Base-by-base conservation (phyloP, 345 rosid genomes). In the Rhodamnia rubescens region DNA sequence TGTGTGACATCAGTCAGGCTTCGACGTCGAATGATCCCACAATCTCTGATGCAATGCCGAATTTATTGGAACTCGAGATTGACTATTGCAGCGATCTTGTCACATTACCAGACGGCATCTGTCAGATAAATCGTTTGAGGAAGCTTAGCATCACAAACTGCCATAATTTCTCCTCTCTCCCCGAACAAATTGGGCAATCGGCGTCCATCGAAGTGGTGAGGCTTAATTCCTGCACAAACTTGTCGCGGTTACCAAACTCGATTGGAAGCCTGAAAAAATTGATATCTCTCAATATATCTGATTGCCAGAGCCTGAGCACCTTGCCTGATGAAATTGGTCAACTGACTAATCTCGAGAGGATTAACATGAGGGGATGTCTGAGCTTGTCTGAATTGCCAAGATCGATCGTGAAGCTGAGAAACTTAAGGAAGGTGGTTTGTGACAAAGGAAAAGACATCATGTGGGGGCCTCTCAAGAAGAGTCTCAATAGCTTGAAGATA, bases 61-160 rank as follows among this genome's bases (percentile, higher is more conserved):
- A 88, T 56, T 83, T 94, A 61, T 84, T 78, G 49, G 96, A 92
- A 89, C 87, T 93, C 50, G 84, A 90, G 58, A 89, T 95, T 7
- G 94, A 91, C 64, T 91, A 87, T 56, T 91, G 92, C 83, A 88
- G 89, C 11, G 89, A 91, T 89, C 86, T 94, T 20, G 22, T 26
- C 6, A 90, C 88, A 86, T 83, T 92, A 32, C 87, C 89, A 0
- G 88, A 57, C 26, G 89, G 86, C 85, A 20, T 93, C 6, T 90
- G 87, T 55, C 84, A 86, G 22, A 56, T 87, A 78, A 56, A 42
- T 82, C 54, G 85, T 11, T 75, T 59, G 5, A 27, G 9, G 40
- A 59, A 59, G 5, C 21, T 3, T 59, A 59, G 40, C 40, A 59
- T 27, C 40, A 27, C 2, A 14, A 59, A 59, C 32, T 27, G 74